Evolutionary conservation across 2,329 filamentous ascomycete genomes (phyloP).

Genomic region (Penicillium sp.): DNA sequence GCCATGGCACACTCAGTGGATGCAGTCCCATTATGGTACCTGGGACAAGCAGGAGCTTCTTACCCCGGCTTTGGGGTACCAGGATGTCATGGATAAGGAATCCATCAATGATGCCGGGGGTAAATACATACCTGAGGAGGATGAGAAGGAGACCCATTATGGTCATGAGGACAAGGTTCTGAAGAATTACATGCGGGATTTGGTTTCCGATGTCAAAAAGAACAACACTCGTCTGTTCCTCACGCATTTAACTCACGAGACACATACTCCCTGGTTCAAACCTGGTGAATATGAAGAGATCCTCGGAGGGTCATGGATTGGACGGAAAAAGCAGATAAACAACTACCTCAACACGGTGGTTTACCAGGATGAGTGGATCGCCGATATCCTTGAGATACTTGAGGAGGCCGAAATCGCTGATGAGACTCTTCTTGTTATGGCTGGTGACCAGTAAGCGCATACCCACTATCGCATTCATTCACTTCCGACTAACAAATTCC

Average conservation of each 20-base stretch:
- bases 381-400: slow-evolving; percentile 29
- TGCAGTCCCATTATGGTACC: slow-evolving; percentile 33
- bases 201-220: slow-evolving; percentile 31
- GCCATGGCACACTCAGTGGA: slow-evolving; percentile 35
- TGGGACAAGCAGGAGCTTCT: slow-evolving; percentile 33
- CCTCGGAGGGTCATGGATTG: slow-evolving; percentile 10
- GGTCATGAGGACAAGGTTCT: slow-evolving; percentile 34
- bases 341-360: slow-evolving; percentile 33
- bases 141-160: slow-evolving; percentile 33
- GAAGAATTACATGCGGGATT: slow-evolving; percentile 33
- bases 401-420: slow-evolving; percentile 32
- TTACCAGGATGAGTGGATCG: slow-evolving; percentile 34
- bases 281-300: not conserved
- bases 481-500: not conserved
- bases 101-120: slow-evolving; percentile 22
- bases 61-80: slow-evolving; percentile 29
- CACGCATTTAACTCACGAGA: slow-evolving; percentile 35
- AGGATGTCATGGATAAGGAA: slow-evolving; percentile 29
- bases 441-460: slow-evolving; percentile 33
- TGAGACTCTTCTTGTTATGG: slow-evolving; percentile 35
- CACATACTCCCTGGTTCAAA: slow-evolving; percentile 31
- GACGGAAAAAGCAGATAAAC: slow-evolving; percentile 26
- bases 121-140: slow-evolving; percentile 28
- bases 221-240: slow-evolving; percentile 35
- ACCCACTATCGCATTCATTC: fast-evolving